phyloP scores from a whole-genome alignment of 2,329 filamentous ascomycete genomes.

The Monilinia vaccinii-corymbosi region DNA sequence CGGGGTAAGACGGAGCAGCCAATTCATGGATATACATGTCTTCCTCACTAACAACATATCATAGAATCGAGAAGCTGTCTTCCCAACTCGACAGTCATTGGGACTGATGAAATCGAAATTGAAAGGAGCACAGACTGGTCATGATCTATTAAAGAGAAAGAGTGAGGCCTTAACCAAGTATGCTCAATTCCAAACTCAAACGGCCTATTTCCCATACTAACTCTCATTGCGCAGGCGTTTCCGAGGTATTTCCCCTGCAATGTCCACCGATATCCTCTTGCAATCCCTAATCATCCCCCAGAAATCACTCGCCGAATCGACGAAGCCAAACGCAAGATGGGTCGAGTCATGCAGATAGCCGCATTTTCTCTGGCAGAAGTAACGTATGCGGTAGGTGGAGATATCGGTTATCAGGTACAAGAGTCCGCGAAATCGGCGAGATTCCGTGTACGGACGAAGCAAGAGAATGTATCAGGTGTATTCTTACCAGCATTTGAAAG shows the following conservation, averaged over 20 bases:
- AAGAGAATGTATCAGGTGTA: constrained; percentile 98
- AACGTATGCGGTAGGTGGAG: constrained; percentile 90
- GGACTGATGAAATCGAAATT: constrained; percentile 97
- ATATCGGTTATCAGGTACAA: constrained; percentile 95
- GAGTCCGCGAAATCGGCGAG: constrained; percentile 89
- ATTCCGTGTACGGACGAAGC: constrained; percentile 87
- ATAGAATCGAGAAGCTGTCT: constrained; percentile 91
- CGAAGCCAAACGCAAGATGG: constrained; percentile 99
- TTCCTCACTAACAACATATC: constrained; percentile 19
- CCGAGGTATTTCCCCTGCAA: constrained; percentile 52
- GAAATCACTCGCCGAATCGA: constrained; percentile 97
- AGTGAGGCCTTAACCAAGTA: constrained; percentile 97
- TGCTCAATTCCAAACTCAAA: constrained; percentile 25
- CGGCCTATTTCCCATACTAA: constrained; percentile 16
- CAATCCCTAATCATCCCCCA: constrained; percentile 30
- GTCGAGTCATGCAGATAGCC: constrained; percentile 96
- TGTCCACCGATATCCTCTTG: background rate
- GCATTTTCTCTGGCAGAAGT: constrained; percentile 97
- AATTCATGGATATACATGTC: constrained; percentile 5
- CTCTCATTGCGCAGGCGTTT: constrained; percentile 55
- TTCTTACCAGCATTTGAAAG: constrained; percentile 90
- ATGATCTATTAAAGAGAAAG: constrained; percentile 94
- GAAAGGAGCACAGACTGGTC: constrained; percentile 84
- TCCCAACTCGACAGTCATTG: constrained; percentile 93
- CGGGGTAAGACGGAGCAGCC: constrained; percentile 32